Conservation (phyloP, 768 basidiomycete genomes). For the Lentinula detonsa region DNA sequence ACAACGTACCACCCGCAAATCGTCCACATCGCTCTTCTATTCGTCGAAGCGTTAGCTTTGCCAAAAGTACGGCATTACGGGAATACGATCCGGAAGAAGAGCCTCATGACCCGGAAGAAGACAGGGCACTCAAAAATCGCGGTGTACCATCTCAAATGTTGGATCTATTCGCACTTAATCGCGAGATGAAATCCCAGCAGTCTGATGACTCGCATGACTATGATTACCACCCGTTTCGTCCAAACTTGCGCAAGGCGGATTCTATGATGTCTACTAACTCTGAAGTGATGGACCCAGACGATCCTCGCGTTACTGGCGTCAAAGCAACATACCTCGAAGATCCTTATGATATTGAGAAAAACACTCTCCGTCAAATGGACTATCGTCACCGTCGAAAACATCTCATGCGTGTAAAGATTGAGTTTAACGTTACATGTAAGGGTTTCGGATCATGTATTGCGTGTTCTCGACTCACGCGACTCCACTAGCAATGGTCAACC, state of each 20-base stretch:
- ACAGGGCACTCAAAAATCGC: conserved; percentile 31
- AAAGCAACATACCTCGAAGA: conserved; percentile 46
- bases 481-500: conserved; percentile 60
- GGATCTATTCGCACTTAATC: conserved; percentile 41
- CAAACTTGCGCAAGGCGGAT: conserved; percentile 29
- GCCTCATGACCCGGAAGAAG: conserved; percentile 17
- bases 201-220: conserved; percentile 1
- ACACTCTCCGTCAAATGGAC: conserved; percentile 56
- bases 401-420: conserved; percentile 57
- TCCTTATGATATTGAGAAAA: conserved; percentile 55
- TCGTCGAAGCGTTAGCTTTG: conserved; percentile 35
- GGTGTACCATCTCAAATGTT: conserved; percentile 47
- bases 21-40: conserved; percentile 19
- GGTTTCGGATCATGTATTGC: conserved; percentile 4
- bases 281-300: conserved; percentile 62
- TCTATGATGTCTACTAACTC: conserved; percentile 44
- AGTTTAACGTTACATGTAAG: conserved; percentile 70
- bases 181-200: conserved; percentile 8
- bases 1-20: conserved; percentile 11
- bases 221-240: conserved; percentile 18
- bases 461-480: not conserved
- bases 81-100: conserved; percentile 19
- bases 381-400: conserved; percentile 65
- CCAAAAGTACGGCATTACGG: conserved; percentile 19
- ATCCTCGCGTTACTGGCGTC: conserved; percentile 62